Conservation (phyloP, 1,139 yeast species). For the Hansenula lynferdii region DNA sequence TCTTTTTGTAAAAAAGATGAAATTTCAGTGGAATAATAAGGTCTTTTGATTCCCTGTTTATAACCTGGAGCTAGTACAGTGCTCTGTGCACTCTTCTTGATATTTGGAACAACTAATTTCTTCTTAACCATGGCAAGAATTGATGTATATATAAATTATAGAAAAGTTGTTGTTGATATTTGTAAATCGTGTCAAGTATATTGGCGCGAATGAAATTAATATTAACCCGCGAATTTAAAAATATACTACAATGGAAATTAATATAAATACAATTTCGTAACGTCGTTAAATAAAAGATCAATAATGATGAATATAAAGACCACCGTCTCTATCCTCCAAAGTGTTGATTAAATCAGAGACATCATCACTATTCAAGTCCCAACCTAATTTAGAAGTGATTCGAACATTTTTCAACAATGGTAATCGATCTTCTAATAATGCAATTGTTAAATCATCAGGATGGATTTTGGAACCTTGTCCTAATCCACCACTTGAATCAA, state of each 20-base stretch:
- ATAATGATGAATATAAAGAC: slow-evolving; percentile 28
- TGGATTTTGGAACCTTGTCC: slow-evolving; percentile 81
- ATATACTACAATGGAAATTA: too few species aligned
- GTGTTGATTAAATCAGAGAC: slow-evolving; percentile 53
- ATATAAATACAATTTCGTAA: slow-evolving; percentile 2
- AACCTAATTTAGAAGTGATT: slow-evolving; percentile 76
- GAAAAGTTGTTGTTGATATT: too few species aligned
- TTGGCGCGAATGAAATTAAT: too few species aligned
- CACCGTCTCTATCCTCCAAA: slow-evolving; percentile 34
- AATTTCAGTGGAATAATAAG: slow-evolving; percentile 16
- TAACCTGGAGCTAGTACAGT: slow-evolving; percentile 13
- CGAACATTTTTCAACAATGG: slow-evolving; percentile 61
- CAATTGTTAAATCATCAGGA: slow-evolving; percentile 85
- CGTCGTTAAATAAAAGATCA: slow-evolving; percentile 7
- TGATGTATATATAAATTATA: too few species aligned
- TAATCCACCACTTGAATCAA: slow-evolving; percentile 84
- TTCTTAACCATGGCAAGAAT: too few species aligned
- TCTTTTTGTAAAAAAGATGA: slow-evolving; percentile 2
- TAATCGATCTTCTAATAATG: slow-evolving; percentile 71
- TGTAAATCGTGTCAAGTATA: too few species aligned
- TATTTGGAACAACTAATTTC: too few species aligned
- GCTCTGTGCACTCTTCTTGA: too few species aligned
- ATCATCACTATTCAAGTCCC: slow-evolving; percentile 76
- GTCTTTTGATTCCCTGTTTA: slow-evolving; percentile 20
- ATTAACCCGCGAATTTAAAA: too few species aligned